Evolutionary conservation across 2,329 filamentous ascomycete genomes (phyloP).

Genomic region (Trichophaea hybrida): DNA sequence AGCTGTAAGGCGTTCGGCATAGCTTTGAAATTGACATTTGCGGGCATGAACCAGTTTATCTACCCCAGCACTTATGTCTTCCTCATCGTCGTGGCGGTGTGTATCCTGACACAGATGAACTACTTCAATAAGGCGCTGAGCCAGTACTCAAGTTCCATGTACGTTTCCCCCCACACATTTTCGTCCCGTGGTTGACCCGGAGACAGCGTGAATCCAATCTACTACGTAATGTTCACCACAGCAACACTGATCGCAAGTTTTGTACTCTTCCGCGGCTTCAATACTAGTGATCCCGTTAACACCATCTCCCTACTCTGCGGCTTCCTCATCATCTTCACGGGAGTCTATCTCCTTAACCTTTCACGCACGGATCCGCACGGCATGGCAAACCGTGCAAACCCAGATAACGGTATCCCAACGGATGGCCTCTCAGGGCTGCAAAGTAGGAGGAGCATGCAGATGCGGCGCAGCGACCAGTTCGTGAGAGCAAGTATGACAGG

Average conservation of each 20-base stretch:
- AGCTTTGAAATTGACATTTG: constrained; percentile 85
- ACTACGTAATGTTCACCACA: constrained; percentile 60
- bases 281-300: constrained; percentile 54
- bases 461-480: constrained; percentile 48
- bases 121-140: constrained; percentile 98
- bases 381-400: constrained; percentile 35
- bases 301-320: constrained; percentile 60
- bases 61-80: constrained; percentile 96
- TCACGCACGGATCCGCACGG: constrained; percentile 83
- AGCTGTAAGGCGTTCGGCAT: constrained; percentile 97
- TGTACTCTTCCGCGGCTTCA: constrained; percentile 57
- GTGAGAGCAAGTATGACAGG: constrained; percentile 38
- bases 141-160: constrained; percentile 96
- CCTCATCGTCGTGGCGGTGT: constrained; percentile 79
- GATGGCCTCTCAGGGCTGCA: constrained; percentile 81
- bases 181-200: neutral
- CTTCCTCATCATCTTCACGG: constrained; percentile 56
- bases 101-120: constrained; percentile 98
- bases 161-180: constrained; percentile 32
- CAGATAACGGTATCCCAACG: constrained; percentile 67
- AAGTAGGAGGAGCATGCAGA: constrained; percentile 86
- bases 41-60: constrained; percentile 85
- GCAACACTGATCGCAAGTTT: constrained; percentile 54
- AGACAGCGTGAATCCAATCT: constrained; percentile 71
- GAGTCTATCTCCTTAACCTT: constrained; percentile 61